Evolutionary conservation across 768 basidiomycete genomes (phyloP), one percentile per base, ranked within the genome.

Genomic region (Phaeotremella skinneri): DNA sequence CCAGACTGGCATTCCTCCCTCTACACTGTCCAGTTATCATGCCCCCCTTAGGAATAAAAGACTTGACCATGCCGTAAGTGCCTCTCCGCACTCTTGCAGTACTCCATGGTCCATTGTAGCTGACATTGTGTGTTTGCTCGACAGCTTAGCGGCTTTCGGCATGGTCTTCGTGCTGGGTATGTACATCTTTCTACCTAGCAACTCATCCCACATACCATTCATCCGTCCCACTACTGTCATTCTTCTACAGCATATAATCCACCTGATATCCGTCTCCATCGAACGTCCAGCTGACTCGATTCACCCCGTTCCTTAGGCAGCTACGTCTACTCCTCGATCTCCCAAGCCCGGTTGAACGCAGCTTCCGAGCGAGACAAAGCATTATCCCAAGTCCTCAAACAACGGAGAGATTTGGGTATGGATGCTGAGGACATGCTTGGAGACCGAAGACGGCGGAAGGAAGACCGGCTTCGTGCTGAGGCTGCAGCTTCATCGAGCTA

Each of bases 81-180:
- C 14, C 29, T 41, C 41, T 23, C 21, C 48, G 20, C 11, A 11
- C 17, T 43, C 9, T 7, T n/a, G n/a, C n/a, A n/a, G n/a, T n/a
- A n/a, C n/a, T n/a, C n/a, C n/a, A n/a, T n/a, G n/a, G n/a, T n/a
- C n/a, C n/a, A n/a, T n/a, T n/a, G n/a, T n/a, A n/a, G n/a, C n/a
- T n/a, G n/a, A n/a, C n/a, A n/a, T n/a, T n/a, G n/a, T n/a, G n/a
- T n/a, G n/a, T n/a, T n/a, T n/a, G n/a, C n/a, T n/a, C n/a, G 37
- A 39, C 17, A 62, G 61, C 1, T 27, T 56, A 30, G 70, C 63
- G 27, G 70, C 70, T 43, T 72, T 72, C 56, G 61, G 63, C 49
- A 69, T 69, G 68, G 66, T 67, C 49, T 62, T 72, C 42, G 68
- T 69, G 9, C 64, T 72, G 23, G 60, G 66, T 64, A n/a, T 23